Base-by-base conservation (phyloP, 768 basidiomycete genomes). In the Mycena maculata region DNA sequence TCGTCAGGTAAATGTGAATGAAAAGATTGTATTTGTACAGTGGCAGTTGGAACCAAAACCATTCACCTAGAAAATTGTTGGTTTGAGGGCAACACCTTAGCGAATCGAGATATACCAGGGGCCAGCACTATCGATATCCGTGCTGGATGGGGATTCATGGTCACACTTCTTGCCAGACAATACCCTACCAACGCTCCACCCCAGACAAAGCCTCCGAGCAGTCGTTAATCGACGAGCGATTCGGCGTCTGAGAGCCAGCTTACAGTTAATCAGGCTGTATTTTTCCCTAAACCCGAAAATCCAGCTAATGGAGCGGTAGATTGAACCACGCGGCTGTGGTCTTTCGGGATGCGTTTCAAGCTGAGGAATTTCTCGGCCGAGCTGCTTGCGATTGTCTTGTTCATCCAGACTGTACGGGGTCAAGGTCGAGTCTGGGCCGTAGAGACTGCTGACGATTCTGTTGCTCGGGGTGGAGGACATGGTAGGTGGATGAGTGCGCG, bases 151-250 rank as follows among this genome's bases (percentile, higher is more conserved):
- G 67, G 67, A 59, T 71, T 71, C 72, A 75, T 69, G 36, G 65
- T 70, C 10, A 68, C 28, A 23, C 67, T 64, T 22, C 74, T 54
- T 3, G 73, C 70, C 4, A 76, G 69, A 53, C 69, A 75, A 56
- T 71, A 76, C 18, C 76, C 76, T 0, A 75, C 53, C 25, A 75
- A 33, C 2, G 76, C 74, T n/a, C 76, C 76, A 15, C 76, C 76
- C 65, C 69, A 75, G 31, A 74, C n/a, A 27, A 75, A 56, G 28
- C 70, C 75, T 76, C 5, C 25, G 13, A 28, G 16, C 6, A 36
- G 42, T 15, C 12, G 60, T 65, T 22, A 64, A 50, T 60, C 7
- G 52, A 30, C 10, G 18, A 58, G 6, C 16, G 33, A 20, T 22
- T 4, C 23, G 7, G 39, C 1, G 53, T 39, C 7, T 25, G 31